Base-by-base conservation (phyloP, 2,329 filamentous ascomycete species). In the Scedosporium boydii region DNA sequence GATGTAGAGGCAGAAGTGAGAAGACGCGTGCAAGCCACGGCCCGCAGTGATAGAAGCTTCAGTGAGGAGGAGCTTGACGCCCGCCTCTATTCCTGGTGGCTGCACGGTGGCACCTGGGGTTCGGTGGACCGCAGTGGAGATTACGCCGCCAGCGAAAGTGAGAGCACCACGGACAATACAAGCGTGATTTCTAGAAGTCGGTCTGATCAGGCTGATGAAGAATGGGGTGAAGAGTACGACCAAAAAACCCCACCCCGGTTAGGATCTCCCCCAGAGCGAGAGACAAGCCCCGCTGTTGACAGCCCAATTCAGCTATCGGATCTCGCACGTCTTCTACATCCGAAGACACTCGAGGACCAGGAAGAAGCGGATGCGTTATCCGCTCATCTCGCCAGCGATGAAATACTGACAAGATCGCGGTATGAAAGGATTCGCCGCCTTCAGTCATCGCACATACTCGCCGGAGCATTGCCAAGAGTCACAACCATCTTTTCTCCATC, bases 1-100 rank as follows among this genome's bases (percentile, higher is more conserved):
- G 93, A 98, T 68, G 86, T 97, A 1, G 93, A 97, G 73, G 80
- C 78, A 1, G 90, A 95, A 71, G 86, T 93, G 67, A 84, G 90
- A 67, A 83, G 83, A 61, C 80, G 85, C 58, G 76, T 89, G 34
- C 73, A 74, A 63, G 72, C 59, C 12, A 42, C 9, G 4, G 4
- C 16, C 5, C 4, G 56, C 74, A 71, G 72, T 6, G 67, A 67
- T 12, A 69, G 71, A 61, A 71, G 75, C 70, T 21, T 55, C 7
- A 69, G 86, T 48, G 89, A 95, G 67, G 82, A 83, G 29, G 83
- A 84, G 46, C 78, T 97, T 2, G 88, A 93, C 66, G 80, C 82
- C 2, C 87, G 86, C 63, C 77, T 97, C 1, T 98, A 97, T 72
- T 79, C 80, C 34, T 95, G 93, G 84, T 98, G 91, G 89, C 86